Evolutionary conservation across 1,139 yeast genomes (phyloP).

Genomic region (Williopsis jadinii): DNA sequence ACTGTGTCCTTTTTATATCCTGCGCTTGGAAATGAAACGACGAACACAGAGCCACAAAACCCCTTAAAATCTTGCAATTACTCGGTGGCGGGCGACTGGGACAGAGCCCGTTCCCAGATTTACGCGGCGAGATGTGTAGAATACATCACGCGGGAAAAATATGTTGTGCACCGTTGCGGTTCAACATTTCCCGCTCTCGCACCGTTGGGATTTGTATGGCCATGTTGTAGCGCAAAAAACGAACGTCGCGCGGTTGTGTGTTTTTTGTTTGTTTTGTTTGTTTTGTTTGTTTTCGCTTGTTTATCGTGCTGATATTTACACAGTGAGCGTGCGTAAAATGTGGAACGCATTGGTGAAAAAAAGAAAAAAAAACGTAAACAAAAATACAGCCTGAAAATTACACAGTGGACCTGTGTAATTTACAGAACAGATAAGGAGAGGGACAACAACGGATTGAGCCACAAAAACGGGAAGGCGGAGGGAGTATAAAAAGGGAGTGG

Average conservation of each 20-base stretch:
- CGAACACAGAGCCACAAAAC: no score
- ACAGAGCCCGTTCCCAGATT: background rate
- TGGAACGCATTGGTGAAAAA: background rate
- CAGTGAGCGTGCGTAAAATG: background rate
- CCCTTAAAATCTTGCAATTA: no score
- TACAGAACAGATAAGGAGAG: no score
- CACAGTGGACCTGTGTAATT: background rate
- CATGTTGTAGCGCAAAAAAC: constrained; percentile 2
- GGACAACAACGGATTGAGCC: no score
- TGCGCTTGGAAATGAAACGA: no score
- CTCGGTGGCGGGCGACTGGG: no score
- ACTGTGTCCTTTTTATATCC: no score
- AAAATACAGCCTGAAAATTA: background rate
- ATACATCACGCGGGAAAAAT: constrained; percentile 3
- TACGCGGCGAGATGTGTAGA: constrained; percentile 6
- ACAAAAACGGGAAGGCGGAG: background rate
- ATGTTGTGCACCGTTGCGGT: constrained; percentile 4
- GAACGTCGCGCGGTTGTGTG: no score
- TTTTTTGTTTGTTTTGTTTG: no score
- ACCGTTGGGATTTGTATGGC: constrained; percentile 6
- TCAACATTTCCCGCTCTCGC: constrained; percentile 2
- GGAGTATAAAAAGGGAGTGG: background rate
- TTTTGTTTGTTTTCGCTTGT: no score
- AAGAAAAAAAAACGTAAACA: background rate
- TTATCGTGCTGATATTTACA: constrained; percentile 3